Percentiles rank a stretch among this genome's conserved stretches.
These are phyloP conservation scores for Phytophthora pinifolia DNA, from an alignment of 352 stramenopile genomes.

Conservation along the genomic window DNA sequence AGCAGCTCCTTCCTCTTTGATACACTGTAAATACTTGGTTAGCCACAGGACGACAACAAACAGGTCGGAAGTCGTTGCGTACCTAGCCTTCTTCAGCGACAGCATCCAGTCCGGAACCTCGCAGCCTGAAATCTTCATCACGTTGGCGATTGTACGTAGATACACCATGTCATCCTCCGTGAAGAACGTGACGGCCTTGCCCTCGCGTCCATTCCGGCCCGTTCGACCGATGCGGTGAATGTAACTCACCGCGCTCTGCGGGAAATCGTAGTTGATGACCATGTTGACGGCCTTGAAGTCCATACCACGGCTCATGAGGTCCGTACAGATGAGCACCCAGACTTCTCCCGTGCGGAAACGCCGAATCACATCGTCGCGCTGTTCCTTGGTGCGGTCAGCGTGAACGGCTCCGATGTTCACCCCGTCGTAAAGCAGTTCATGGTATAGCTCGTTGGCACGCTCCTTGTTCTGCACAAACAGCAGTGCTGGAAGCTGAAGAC, in stretches of 20 bases:
- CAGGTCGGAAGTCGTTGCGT: slow-evolving; percentile 7
- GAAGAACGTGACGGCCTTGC: slow-evolving; percentile 97
- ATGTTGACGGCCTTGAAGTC: slow-evolving; percentile 99
- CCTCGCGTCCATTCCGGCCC: slow-evolving; percentile 91
- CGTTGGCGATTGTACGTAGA: slow-evolving; percentile 96
- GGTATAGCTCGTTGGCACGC: slow-evolving; percentile 96
- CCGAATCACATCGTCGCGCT: slow-evolving; percentile 94
- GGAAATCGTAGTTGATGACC: slow-evolving; percentile 99
- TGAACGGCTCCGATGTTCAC: slow-evolving; percentile 99
- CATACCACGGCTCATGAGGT: slow-evolving; percentile 98
- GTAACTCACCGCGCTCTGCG: slow-evolving; percentile 93
- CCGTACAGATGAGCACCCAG: slow-evolving; percentile 99
- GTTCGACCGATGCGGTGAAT: slow-evolving; percentile 98
- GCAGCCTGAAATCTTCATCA: slow-evolving; percentile 98
- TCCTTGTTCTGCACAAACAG: slow-evolving; percentile 99
- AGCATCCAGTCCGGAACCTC: slow-evolving; percentile 99
- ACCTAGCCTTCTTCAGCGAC: slow-evolving; percentile 92
- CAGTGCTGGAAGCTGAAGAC: slow-evolving; percentile 95
- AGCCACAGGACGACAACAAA: slow-evolving; percentile 9
- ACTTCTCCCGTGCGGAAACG: slow-evolving; percentile 96
- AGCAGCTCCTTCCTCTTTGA: slow-evolving; percentile 80
- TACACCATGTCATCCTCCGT: slow-evolving; percentile 96
- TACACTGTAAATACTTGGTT: slow-evolving; percentile 34
- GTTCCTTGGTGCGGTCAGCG: slow-evolving; percentile 91
- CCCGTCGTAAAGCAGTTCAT: slow-evolving; percentile 97